Percentiles rank a stretch among this genome's conserved stretches.
Evolutionary conservation across 192 early-diverging fungal species (phyloP).

Genomic region (Pilaira anomala): DNA sequence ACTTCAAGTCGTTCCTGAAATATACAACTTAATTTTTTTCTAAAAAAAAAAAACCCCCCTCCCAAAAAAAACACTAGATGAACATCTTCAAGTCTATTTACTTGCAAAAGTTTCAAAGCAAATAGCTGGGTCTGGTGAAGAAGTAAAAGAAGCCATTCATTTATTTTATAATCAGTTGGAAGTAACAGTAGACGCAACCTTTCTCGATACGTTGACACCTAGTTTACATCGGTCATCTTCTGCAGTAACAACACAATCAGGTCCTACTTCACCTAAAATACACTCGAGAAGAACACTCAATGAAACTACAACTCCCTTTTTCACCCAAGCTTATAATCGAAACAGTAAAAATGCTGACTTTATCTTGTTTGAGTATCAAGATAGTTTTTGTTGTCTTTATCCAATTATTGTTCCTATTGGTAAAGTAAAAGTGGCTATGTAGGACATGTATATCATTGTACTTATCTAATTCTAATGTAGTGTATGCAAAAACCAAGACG

Average conservation of each 20-base stretch:
- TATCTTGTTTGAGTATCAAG: constrained; percentile 40
- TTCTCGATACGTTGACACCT: constrained; percentile 35
- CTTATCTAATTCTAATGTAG: not conserved
- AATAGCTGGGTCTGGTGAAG: constrained; percentile 23
- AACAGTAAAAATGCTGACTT: constrained; percentile 39
- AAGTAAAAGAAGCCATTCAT: constrained; percentile 28
- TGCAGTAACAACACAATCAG: not conserved
- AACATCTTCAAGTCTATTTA: constrained; percentile 29
- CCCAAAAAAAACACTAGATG: constrained; percentile 16
- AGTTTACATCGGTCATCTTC: constrained; percentile 6
- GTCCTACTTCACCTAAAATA: constrained; percentile 15
- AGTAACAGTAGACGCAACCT: constrained; percentile 52
- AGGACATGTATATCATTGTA: not conserved
- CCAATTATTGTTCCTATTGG: constrained; percentile 55
- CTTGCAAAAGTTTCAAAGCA: constrained; percentile 18
- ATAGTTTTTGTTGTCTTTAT: constrained; percentile 44
- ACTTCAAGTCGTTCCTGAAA: too few relatives aligned
- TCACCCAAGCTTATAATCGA: constrained; percentile 45
- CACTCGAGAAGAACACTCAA: not conserved
- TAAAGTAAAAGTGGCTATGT: constrained; percentile 39
- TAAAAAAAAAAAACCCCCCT: not conserved
- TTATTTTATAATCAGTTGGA: constrained; percentile 50
- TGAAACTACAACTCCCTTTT: constrained; percentile 34
- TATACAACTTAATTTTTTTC: not conserved
- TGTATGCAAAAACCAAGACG: constrained; percentile 40